A percentile compares a stretch with the other conserved stretches of the same genome.
Conservation (phyloP, 1,284 basidiomycete genomes). For the Ganoderma sp. region DNA sequence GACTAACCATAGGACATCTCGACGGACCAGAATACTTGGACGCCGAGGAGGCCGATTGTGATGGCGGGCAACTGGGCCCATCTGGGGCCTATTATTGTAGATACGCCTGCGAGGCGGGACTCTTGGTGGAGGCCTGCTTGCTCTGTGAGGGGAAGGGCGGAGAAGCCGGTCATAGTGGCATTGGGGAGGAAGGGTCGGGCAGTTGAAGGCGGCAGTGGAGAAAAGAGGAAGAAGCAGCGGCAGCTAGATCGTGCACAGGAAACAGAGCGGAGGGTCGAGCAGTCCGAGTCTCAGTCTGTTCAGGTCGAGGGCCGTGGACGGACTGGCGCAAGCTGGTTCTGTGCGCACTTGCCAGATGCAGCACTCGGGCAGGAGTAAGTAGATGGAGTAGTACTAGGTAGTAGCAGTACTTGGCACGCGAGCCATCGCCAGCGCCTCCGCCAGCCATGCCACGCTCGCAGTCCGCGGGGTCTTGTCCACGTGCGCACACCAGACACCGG, state of each 20-base stretch:
- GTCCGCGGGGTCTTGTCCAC: background rate
- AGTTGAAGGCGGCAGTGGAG: background rate
- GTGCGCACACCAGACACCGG: background rate
- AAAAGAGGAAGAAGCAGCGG: background rate
- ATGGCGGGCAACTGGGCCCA: constrained; percentile 73
- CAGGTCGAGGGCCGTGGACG: too few relatives aligned
- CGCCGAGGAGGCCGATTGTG: constrained; percentile 80
- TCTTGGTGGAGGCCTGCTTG: constrained; percentile 39
- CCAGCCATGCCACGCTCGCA: background rate
- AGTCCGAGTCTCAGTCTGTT: background rate
- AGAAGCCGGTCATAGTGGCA: constrained; percentile 53
- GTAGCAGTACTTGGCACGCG: too few relatives aligned
- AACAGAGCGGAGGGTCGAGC: background rate
- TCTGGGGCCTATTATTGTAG: constrained; percentile 62
- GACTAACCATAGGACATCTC: constrained; percentile 87
- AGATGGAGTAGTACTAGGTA: too few relatives aligned
- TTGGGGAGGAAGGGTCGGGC: background rate
- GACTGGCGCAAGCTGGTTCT: too few relatives aligned
- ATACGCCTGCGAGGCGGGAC: constrained; percentile 58
- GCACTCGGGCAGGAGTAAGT: too few relatives aligned
- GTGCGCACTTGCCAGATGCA: too few relatives aligned
- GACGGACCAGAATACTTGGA: constrained; percentile 89
- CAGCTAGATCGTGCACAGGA: background rate
- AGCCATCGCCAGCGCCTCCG: too few relatives aligned
- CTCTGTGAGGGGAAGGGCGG: constrained; percentile 47